Evolutionary conservation across 31 red algal genomes (phyloP), one percentile per base, ranked within the genome.

Genomic region (Asparagopsis taxiformis): DNA sequence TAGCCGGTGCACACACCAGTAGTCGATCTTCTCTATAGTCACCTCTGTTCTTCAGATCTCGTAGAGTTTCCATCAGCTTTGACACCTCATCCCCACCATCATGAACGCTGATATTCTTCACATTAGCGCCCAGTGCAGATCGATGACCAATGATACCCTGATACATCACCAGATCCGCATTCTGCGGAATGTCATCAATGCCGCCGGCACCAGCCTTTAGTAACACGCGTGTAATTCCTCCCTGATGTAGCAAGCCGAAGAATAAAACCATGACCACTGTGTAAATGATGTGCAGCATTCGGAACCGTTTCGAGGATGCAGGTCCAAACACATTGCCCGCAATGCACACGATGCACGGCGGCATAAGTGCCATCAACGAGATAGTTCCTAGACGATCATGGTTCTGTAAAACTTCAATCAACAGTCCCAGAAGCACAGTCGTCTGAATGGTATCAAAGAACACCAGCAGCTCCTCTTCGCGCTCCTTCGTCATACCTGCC

Each of bases 381-480:
- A 91, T 53, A 11, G 65, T 51, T 0, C 87, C 87, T n/a, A n/a
- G n/a, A n/a, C n/a, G n/a, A n/a, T n/a, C n/a, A n/a, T n/a, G n/a
- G n/a, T n/a, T n/a, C n/a, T 91, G 87, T 10, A 82, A 53, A 0
- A 91, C 87, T 48, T 91, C 87, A 30, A 91, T 61, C 7, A 91
- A 62, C 62, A 91, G 61, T 19, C 87, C 87, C 33, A 91, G 63
- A 9, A 91, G 62, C 38, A 91, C 74, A 11, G 87, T 91, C 1
- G 87, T 91, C 61, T 91, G 87, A 29, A 91, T 91, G n/a, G 87
- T 91, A 49, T 91, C 87, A 50, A 82, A 91, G 43, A 76, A 91
- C 1, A 82, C 77, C 13, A 79, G 77, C 49, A 82, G 41, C 62
- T 91, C 87, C 35, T 91, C 87, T 52, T 91, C 87, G 6, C 70